These are phyloP conservation scores for Cercospora zeina DNA, from an alignment of 2,329 filamentous ascomycete species.

Conservation along the genomic window DNA sequence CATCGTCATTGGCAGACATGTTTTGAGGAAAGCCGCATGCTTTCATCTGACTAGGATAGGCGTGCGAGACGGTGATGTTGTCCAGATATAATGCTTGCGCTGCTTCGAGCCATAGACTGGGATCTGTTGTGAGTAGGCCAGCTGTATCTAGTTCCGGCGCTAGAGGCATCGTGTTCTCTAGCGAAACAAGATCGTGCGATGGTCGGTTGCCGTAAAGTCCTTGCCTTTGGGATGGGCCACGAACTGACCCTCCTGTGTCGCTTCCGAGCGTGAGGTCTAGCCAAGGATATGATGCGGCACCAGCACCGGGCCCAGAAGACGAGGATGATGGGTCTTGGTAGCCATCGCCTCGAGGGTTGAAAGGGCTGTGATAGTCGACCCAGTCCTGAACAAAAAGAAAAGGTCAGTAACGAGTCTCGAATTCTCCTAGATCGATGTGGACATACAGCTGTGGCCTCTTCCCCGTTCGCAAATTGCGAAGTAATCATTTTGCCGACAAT, in stretches of 20 bases:
- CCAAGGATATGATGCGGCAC: slow-evolving; percentile 51
- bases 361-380: slow-evolving; percentile 49
- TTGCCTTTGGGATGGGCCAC: slow-evolving; percentile 51
- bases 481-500: slow-evolving; percentile 52
- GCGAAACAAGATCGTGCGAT: slow-evolving; percentile 48
- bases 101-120: slow-evolving; percentile 47
- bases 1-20: slow-evolving; percentile 42
- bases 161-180: slow-evolving; percentile 54
- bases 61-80: slow-evolving; percentile 47
- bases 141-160: slow-evolving; percentile 52
- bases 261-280: slow-evolving; percentile 54
- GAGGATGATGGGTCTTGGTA: slow-evolving; percentile 52
- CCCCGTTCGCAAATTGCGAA: slow-evolving; percentile 50
- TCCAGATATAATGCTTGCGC: slow-evolving; percentile 48
- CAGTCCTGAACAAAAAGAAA: slow-evolving; percentile 44
- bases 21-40: slow-evolving; percentile 48
- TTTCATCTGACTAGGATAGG: slow-evolving; percentile 47
- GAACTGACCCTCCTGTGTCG: slow-evolving; percentile 54
- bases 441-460: slow-evolving; percentile 47
- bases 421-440: too few species aligned
- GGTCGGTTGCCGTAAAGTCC: slow-evolving; percentile 55
- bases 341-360: slow-evolving; percentile 49
- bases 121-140: slow-evolving; percentile 51
- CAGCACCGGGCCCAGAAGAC: slow-evolving; percentile 51
- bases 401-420: neutral